Conservation (phyloP, 257 asterid species). For the Penstemon davidsonii region DNA sequence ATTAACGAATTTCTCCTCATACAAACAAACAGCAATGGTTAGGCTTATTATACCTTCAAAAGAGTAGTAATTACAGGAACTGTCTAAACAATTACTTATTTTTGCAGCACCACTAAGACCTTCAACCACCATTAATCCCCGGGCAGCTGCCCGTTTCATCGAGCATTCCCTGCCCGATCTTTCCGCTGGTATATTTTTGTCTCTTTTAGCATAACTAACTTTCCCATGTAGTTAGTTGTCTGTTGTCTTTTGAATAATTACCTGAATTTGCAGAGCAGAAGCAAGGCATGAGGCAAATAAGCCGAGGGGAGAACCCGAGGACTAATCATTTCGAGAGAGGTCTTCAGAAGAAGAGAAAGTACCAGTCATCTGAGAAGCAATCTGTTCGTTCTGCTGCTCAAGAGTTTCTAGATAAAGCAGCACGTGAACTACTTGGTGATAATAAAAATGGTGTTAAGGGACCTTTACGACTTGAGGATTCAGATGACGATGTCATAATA, state of each 20-base stretch:
- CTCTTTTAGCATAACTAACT: not conserved
- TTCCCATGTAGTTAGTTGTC: conserved; percentile 4
- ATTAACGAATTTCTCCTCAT: too few species aligned
- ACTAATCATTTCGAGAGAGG: conserved; percentile 50
- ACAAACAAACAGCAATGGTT: too few species aligned
- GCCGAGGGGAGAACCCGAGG: conserved; percentile 51
- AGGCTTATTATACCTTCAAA: not conserved
- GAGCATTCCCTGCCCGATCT: conserved; percentile 96
- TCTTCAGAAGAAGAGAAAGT: conserved; percentile 74
- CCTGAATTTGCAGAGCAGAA: conserved; percentile 78
- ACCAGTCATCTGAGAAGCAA: conserved; percentile 62
- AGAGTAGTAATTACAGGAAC: conserved; percentile 15
- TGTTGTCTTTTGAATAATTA: conserved; percentile 39
- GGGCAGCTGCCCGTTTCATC: conserved; percentile 86
- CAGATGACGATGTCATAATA: conserved; percentile 62
- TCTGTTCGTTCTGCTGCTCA: conserved; percentile 81
- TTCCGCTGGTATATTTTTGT: conserved; percentile 55
- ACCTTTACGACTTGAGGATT: conserved; percentile 62
- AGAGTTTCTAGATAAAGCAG: conserved; percentile 96
- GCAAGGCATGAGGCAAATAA: conserved; percentile 77
- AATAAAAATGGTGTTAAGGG: conserved; percentile 72
- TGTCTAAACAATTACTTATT: conserved; percentile 21
- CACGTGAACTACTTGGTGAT: conserved; percentile 86
- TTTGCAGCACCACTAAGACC: conserved; percentile 84
- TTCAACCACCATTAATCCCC: conserved; percentile 68